Evolutionary conservation across 1,284 basidiomycete genomes (phyloP).

Genomic region (Melanopsichium pennsylvanicum): DNA sequence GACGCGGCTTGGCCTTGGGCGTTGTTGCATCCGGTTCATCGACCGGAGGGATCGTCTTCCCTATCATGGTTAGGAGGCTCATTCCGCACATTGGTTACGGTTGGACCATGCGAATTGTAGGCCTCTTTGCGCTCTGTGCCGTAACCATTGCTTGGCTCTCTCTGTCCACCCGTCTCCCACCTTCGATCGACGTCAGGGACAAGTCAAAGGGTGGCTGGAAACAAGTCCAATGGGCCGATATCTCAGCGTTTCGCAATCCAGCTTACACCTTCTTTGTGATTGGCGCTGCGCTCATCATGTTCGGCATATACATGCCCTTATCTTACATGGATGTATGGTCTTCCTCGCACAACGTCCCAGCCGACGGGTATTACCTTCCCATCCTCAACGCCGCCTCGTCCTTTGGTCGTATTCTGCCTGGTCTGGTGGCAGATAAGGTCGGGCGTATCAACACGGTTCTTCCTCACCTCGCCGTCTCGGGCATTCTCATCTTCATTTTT

Average conservation of each 20-base stretch:
- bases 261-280: constrained; percentile 40
- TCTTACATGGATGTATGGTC: constrained; percentile 51
- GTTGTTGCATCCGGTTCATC: constrained; percentile 49
- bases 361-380: constrained; percentile 45
- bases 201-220: constrained; percentile 45
- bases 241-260: constrained; percentile 39
- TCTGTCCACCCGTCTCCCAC: constrained; percentile 39
- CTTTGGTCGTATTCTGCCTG: constrained; percentile 65
- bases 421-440: constrained; percentile 61
- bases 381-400: constrained; percentile 53
- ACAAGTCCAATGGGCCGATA: constrained; percentile 32
- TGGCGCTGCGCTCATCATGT: constrained; percentile 36
- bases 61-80: constrained; percentile 47
- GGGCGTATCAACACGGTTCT: constrained; percentile 66
- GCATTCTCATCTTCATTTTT: constrained; percentile 54
- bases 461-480: constrained; percentile 53
- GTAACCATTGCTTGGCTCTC: constrained; percentile 31
- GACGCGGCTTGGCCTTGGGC: constrained; percentile 44
- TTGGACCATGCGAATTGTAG: constrained; percentile 49
- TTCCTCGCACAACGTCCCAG: constrained; percentile 17
- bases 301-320: constrained; percentile 52
- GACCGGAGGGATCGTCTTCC: constrained; percentile 54
- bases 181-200: constrained; percentile 35
- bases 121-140: constrained; percentile 44
- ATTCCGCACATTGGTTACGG: constrained; percentile 46